phyloP scores from a whole-genome alignment of 106 monocot genomes.

The Allium cepa region DNA sequence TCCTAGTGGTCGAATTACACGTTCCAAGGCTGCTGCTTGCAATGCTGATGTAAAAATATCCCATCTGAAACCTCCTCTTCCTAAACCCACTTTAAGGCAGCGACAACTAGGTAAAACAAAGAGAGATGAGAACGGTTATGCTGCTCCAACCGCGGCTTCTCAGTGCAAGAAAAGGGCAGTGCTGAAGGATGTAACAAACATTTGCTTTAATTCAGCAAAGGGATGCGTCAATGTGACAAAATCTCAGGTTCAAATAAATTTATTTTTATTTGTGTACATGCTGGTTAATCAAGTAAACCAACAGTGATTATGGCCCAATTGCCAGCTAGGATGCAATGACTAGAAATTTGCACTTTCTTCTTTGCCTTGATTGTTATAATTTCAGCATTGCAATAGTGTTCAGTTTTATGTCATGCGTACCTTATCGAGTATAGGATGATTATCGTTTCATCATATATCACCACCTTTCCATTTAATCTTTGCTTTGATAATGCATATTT shows the following conservation, averaged over 20 bases:
- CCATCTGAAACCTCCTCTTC: no score
- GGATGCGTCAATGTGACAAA: slow-evolving; percentile 21
- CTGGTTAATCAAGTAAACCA: no score
- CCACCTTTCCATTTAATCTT: background rate
- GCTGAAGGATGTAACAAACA: slow-evolving; percentile 45
- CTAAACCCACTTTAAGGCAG: slow-evolving; percentile 23
- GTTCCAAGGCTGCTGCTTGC: slow-evolving; percentile 52
- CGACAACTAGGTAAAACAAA: slow-evolving; percentile 20
- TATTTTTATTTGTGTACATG: background rate
- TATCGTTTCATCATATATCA: no score
- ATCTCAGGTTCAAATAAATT: slow-evolving; percentile 24
- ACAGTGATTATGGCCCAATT: no score
- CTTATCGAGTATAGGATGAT: no score
- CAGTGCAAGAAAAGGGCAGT: slow-evolving; percentile 44
- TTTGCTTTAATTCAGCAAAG: slow-evolving; percentile 14
- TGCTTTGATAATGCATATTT: background rate
- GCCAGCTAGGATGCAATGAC: no score
- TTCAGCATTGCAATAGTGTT: no score
- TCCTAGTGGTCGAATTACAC: slow-evolving; percentile 38
- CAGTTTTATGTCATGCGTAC: no score
- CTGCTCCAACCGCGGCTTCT: slow-evolving; percentile 11
- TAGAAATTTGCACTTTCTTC: no score
- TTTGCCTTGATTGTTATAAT: no score
- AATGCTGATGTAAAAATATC: slow-evolving; percentile 9
- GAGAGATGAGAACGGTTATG: slow-evolving; percentile 44